These are phyloP conservation scores for Sporobolomyces pararoseus DNA, from an alignment of 768 basidiomycete species.

Conservation along the genomic window DNA sequence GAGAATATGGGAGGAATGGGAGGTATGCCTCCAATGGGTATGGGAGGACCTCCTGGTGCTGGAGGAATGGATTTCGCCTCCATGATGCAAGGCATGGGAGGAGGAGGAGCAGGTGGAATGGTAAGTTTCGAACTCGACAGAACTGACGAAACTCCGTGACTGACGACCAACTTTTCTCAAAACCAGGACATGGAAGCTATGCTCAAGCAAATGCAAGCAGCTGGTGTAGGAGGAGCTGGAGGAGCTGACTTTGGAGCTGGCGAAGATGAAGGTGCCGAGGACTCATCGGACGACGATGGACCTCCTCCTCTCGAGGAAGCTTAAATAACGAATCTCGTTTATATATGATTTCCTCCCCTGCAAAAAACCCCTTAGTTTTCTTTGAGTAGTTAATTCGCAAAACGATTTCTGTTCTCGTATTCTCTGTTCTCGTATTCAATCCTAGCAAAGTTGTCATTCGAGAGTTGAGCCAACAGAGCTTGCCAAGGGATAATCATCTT, in stretches of 20 bases:
- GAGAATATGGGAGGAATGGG: conserved; percentile 47
- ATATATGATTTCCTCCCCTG: no score
- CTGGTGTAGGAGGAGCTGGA: conserved; percentile 32
- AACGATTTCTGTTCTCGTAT: no score
- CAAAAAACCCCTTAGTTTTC: no score
- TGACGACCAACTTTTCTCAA: no score
- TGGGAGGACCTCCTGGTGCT: conserved; percentile 20
- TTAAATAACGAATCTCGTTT: neutral
- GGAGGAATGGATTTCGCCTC: conserved; percentile 34
- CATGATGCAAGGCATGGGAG: conserved; percentile 49
- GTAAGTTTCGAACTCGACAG: neutral
- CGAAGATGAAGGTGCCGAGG: conserved; percentile 25
- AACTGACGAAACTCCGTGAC: no score
- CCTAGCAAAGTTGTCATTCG: no score
- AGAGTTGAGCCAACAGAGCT: no score
- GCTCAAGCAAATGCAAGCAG: conserved; percentile 31
- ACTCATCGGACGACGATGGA: conserved; percentile 37
- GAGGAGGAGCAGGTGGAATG: conserved; percentile 56
- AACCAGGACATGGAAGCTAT: conserved; percentile 1
- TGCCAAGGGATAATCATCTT: no score
- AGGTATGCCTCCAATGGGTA: conserved; percentile 21
- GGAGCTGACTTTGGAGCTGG: conserved; percentile 17
- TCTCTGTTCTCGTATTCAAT: no score
- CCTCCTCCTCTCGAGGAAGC: conserved; percentile 42
- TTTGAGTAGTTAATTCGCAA: neutral